These are phyloP conservation scores for Bruguiera parviflora DNA, from an alignment of 345 rosid genomes.

Conservation along the genomic window DNA sequence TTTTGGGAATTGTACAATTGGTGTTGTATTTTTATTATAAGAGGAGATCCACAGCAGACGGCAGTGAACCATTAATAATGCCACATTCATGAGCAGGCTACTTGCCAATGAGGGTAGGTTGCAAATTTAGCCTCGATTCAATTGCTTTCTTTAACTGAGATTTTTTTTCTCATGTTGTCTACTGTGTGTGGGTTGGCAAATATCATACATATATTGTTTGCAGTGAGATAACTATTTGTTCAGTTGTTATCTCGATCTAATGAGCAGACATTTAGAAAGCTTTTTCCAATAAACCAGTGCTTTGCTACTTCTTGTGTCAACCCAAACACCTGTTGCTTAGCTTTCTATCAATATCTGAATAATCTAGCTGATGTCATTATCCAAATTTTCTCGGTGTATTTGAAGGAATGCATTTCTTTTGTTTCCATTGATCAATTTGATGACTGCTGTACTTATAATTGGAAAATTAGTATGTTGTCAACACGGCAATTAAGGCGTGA, in stretches of 20 bases:
- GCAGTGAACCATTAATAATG: conserved; percentile 56
- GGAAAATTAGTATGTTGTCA: too few species aligned
- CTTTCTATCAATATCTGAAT: background rate
- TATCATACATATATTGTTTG: background rate
- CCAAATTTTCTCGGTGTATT: too few species aligned
- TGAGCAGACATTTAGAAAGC: background rate
- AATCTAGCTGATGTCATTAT: too few species aligned
- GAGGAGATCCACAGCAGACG: conserved; percentile 28
- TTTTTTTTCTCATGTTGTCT: background rate
- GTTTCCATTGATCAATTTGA: too few species aligned
- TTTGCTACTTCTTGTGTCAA: background rate
- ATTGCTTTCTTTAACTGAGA: background rate
- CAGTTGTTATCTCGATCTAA: background rate
- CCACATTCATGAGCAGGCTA: conserved; percentile 30
- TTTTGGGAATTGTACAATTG: conserved; percentile 71
- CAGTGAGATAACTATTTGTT: background rate
- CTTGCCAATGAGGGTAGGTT: background rate
- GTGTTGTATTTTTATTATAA: conserved; percentile 57
- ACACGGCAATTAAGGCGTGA: too few species aligned
- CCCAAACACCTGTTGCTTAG: background rate
- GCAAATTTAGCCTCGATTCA: background rate
- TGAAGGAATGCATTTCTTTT: too few species aligned
- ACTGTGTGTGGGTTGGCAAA: background rate
- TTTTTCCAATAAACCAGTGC: background rate
- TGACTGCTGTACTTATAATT: too few species aligned